Evolutionary conservation across 2,329 filamentous ascomycete species (phyloP).

Genomic region (Hypocreales sp.): DNA sequence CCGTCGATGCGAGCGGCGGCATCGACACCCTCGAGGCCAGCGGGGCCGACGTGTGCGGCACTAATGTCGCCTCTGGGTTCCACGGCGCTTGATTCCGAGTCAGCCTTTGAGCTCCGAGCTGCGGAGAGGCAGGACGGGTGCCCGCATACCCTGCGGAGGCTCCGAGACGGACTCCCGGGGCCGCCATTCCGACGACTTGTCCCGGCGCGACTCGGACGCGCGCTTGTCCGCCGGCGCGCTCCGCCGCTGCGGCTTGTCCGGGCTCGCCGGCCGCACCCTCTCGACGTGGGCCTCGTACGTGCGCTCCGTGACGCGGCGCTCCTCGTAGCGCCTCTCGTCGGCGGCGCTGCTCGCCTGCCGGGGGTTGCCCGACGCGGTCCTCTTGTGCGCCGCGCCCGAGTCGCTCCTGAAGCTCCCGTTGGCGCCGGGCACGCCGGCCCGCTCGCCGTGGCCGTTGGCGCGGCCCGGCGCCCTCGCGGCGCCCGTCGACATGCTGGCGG

Average conservation of each 20-base stretch:
- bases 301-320: constrained; percentile 38
- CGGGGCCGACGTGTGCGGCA: constrained; percentile 53
- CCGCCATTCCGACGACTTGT: constrained; percentile 28
- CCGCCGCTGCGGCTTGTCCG: constrained; percentile 35
- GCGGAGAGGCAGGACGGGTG: background rate
- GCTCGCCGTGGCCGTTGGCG: constrained; percentile 23
- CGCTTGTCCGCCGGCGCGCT: constrained; percentile 20
- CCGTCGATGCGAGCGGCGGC: constrained; percentile 61
- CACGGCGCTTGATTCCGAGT: constrained; percentile 33
- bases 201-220: constrained; percentile 20
- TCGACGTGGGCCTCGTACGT: constrained; percentile 46
- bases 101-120: background rate
- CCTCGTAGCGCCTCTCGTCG: constrained; percentile 28
- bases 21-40: constrained; percentile 49
- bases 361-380: constrained; percentile 40
- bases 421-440: constrained; percentile 20
- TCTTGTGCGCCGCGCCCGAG: constrained; percentile 34
- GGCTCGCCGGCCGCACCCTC: constrained; percentile 44
- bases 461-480: constrained; percentile 27
- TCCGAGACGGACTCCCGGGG: constrained; percentile 30
- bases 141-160: constrained; percentile 33
- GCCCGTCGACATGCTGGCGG: constrained; percentile 24
- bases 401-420: constrained; percentile 18
- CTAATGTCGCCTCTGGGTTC: constrained; percentile 65
- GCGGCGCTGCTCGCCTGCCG: constrained; percentile 30